A percentile compares a stretch with the other conserved stretches of the same genome.
Evolutionary conservation across 257 asterid species (phyloP).

Genomic region (Nicotiana undulata): DNA sequence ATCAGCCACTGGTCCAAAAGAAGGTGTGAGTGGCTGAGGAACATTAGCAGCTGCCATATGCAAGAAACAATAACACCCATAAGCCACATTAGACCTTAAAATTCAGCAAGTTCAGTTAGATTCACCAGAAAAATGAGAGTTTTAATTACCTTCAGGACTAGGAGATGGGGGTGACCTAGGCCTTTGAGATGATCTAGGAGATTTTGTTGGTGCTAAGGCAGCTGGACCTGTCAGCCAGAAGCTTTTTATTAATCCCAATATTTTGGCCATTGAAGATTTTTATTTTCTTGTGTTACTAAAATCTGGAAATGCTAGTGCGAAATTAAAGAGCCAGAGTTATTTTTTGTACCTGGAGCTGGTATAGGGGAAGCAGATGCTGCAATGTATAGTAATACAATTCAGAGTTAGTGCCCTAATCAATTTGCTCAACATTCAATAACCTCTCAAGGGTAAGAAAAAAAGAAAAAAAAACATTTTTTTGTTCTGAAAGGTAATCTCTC

Average conservation of each 20-base stretch:
- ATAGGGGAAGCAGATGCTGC: conserved; percentile 38
- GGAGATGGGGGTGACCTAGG: conserved; percentile 4
- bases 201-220: not conserved
- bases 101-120: not conserved
- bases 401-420: not conserved
- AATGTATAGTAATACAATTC: not conserved
- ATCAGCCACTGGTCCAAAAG: conserved; percentile 10
- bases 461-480: not conserved
- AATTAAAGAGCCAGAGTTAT: not conserved
- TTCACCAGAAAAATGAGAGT: not conserved
- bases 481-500: too few species aligned
- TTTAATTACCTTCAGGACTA: conserved; percentile 6
- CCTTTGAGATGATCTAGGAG: not conserved
- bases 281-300: not conserved
- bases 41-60: conserved; percentile 14
- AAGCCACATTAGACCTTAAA: not conserved
- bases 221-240: not conserved
- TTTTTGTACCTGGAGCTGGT: conserved; percentile 55
- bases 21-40: conserved; percentile 7
- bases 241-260: not conserved
- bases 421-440: not conserved
- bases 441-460: not conserved
- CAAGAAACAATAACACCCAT: not conserved
- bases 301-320: not conserved
- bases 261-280: not conserved